These are phyloP conservation scores for Lavandula angustifolia DNA, from an alignment of 257 asterid genomes.

Conservation along the genomic window DNA sequence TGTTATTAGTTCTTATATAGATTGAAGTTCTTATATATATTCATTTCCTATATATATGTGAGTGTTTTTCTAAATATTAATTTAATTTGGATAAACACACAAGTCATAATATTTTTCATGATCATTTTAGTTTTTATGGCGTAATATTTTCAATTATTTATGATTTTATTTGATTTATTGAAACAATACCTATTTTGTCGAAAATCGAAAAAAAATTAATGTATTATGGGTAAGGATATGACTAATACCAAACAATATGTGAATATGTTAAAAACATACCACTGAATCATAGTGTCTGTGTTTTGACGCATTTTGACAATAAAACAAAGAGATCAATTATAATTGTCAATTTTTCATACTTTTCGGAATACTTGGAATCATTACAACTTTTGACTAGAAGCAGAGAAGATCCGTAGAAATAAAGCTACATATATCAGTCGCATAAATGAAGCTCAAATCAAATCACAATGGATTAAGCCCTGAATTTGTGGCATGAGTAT, in stretches of 20 bases:
- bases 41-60: too few species aligned
- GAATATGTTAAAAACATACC: background rate
- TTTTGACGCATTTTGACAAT: slow-evolving; percentile 29
- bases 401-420: background rate
- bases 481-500: background rate
- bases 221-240: slow-evolving; percentile 1
- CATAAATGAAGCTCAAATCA: background rate
- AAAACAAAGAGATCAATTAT: slow-evolving; percentile 3
- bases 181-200: background rate
- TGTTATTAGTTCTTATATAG: too few species aligned
- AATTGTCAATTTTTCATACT: background rate
- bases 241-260: slow-evolving; percentile 22
- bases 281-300: slow-evolving; percentile 9
- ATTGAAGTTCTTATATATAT: too few species aligned
- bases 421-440: background rate
- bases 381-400: slow-evolving; percentile 17
- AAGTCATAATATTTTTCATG: too few species aligned
- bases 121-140: background rate
- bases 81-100: too few species aligned
- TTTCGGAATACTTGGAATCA: slow-evolving; percentile 31
- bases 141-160: background rate
- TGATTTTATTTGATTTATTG: background rate
- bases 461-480: background rate
- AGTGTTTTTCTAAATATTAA: too few species aligned
- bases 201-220: background rate